Evolutionary conservation across 1,139 yeast species (phyloP), one percentile per base, ranked within the genome.

Genomic region (Hemisphaericaspora lyxosophila): DNA sequence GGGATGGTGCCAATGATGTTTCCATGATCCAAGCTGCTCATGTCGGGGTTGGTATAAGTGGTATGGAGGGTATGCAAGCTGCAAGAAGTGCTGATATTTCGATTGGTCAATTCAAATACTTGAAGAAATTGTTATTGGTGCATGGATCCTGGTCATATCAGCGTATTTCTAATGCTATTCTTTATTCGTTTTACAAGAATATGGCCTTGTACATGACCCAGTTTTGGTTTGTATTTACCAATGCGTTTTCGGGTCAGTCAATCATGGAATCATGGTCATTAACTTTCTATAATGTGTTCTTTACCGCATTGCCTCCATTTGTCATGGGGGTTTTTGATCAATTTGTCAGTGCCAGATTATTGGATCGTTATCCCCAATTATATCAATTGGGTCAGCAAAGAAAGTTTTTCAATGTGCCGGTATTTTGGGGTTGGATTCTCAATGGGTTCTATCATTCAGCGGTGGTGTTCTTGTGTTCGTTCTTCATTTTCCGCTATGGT

Each of bases 21-120:
- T 95, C 97, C 5, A 92, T 92, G 98, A 92, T 92, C 50, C 97
- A 92, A 60, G 89, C 95, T 26, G 98, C 98, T 1, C 94, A 92
- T 64, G 94, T 92, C 24, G 98, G 98, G 51, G 94, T 92, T 34
- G 98, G 98, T 63, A 92, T 92, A 53, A 95, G 96, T 33, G 98
- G 98, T 60, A 95, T 88, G 64, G 98, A 94, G 66, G 99, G 99
- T 51, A 90, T 90, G 89, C 99, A 94, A 62, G 98, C 98, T 7
- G 97, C 98, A 0, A 76, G 98, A 61, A 83, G 95, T 61, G 98
- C 99, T 0, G 99, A 94, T 70, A 81, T 92, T 43, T 90, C 97
- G 1, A 88, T 94, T 62, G 98, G 97, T 0, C 98, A 94, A 59
- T 94, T 94, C 75, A 81, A 83, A 57, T 92, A 78, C 57, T 73